A percentile compares a stretch with the other conserved stretches of the same genome.
Conservation (phyloP, 345 rosid species). For the Ceriops zippeliana region DNA sequence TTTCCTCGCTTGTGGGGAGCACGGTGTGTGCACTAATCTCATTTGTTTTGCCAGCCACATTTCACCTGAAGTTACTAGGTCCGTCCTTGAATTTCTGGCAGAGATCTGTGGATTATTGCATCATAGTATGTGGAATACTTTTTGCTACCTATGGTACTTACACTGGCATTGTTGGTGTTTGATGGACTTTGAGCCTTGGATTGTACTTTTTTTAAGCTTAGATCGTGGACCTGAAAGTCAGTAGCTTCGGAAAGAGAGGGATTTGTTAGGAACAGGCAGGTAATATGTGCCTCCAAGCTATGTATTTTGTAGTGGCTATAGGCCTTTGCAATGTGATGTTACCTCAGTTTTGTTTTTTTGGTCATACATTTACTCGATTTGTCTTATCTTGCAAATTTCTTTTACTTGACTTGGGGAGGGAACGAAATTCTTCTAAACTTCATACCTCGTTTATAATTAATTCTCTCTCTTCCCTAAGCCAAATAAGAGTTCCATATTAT, state of each 20-base stretch:
- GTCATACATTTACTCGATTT: no score
- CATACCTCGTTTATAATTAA: no score
- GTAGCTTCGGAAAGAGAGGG: neutral
- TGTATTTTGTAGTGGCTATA: neutral
- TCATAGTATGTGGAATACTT: conserved; percentile 58
- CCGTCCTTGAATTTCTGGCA: conserved; percentile 55
- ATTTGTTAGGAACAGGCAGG: neutral
- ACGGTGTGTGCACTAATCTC: conserved; percentile 72
- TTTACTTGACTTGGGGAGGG: no score
- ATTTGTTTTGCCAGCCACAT: conserved; percentile 74
- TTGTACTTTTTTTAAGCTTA: neutral
- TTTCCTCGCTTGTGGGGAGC: conserved; percentile 76
- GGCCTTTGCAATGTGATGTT: neutral
- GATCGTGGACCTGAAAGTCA: no score
- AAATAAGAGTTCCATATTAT: no score
- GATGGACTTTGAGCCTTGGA: conserved; percentile 4
- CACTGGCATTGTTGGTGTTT: conserved; percentile 45
- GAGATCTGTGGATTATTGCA: conserved; percentile 52
- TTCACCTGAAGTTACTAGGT: conserved; percentile 69
- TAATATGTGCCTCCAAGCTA: neutral
- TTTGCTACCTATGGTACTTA: conserved; percentile 76
- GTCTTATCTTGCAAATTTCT: no score
- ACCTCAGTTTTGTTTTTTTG: neutral
- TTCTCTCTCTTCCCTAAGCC: no score
- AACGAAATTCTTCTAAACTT: no score